Conservation (phyloP, 805 yeast species). For the Yamadazyma philogaea region DNA sequence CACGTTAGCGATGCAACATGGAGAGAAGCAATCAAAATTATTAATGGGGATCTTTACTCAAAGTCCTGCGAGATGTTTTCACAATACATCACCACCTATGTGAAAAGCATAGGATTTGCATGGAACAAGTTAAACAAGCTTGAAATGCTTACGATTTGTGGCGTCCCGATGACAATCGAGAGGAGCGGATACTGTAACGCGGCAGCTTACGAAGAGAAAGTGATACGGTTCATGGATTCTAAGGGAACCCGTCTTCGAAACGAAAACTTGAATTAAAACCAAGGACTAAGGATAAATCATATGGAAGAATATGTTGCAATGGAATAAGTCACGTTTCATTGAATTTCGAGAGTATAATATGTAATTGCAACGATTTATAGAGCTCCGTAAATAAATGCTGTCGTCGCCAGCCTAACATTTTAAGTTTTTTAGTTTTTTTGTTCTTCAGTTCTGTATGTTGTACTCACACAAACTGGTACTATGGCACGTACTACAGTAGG, state of each 20-base stretch:
- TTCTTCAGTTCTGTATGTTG: too few relatives aligned
- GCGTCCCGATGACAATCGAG: not conserved
- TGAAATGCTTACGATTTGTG: not conserved
- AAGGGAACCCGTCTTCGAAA: not conserved
- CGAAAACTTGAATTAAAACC: too few relatives aligned
- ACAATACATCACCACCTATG: conserved; percentile 1
- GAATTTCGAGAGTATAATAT: too few relatives aligned
- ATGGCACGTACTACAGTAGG: too few relatives aligned
- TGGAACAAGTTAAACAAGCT: not conserved
- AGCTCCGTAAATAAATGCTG: too few relatives aligned
- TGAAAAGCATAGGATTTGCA: not conserved
- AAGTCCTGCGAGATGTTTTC: not conserved
- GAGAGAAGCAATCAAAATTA: not conserved
- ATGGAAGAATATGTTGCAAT: too few relatives aligned
- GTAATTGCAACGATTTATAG: too few relatives aligned
- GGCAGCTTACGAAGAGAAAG: not conserved
- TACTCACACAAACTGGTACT: too few relatives aligned
- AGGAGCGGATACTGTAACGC: not conserved
- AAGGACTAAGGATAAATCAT: too few relatives aligned
- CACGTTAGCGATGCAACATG: not conserved
- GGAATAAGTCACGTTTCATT: too few relatives aligned
- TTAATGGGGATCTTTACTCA: not conserved
- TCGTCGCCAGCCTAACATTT: too few relatives aligned
- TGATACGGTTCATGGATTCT: not conserved
- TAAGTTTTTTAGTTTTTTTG: too few relatives aligned